Evolutionary conservation across 805 yeast genomes (phyloP).

Genomic region (Torulaspora delbrueckii): DNA sequence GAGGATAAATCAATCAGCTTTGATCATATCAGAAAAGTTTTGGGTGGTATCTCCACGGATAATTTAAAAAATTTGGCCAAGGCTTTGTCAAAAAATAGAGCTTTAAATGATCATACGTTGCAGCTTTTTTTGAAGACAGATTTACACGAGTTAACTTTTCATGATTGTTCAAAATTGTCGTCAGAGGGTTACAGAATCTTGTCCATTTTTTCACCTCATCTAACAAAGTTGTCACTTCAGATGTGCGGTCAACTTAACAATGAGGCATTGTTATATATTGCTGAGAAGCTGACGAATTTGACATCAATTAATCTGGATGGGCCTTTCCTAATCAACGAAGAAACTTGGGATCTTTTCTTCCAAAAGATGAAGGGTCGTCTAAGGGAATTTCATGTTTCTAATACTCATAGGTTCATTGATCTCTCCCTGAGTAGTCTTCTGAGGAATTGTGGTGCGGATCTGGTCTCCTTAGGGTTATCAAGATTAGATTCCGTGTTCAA

Average conservation of each 20-base stretch:
- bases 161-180: conserved; percentile 87
- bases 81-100: conserved; percentile 77
- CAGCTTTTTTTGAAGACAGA: conserved; percentile 65
- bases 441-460: conserved; percentile 51
- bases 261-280: conserved; percentile 61
- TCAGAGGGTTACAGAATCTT: conserved; percentile 61
- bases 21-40: conserved; percentile 46
- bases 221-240: conserved; percentile 59
- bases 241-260: conserved; percentile 94
- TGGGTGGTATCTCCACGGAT: conserved; percentile 79
- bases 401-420: conserved; percentile 78
- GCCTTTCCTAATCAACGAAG: conserved; percentile 75
- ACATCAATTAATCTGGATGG: conserved; percentile 70
- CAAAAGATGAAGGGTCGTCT: conserved; percentile 51
- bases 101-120: conserved; percentile 67
- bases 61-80: conserved; percentile 69
- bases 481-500: conserved; percentile 69
- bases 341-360: conserved; percentile 74
- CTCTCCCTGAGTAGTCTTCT: conserved; percentile 59
- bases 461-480: conserved; percentile 57
- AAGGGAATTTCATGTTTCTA: conserved; percentile 56
- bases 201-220: conserved; percentile 72
- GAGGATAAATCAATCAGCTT: conserved; percentile 13
- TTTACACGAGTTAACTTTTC: conserved; percentile 57
- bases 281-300: conserved; percentile 53